These are phyloP conservation scores for Neonothopanus nambi DNA, from an alignment of 1,284 basidiomycete species.

Conservation along the genomic window DNA sequence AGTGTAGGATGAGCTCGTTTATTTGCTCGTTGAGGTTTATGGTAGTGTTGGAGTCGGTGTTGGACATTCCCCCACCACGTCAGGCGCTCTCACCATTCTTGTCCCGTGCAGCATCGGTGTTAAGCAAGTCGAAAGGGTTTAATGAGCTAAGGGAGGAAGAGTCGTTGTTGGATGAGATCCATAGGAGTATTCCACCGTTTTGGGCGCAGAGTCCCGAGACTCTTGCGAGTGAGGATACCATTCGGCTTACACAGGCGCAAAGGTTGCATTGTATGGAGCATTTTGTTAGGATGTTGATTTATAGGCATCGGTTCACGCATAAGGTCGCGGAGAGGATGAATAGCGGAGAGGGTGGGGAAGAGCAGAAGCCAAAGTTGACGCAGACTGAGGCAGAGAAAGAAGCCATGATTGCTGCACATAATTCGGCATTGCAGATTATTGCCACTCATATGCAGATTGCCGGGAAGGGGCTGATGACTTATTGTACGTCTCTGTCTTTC, in stretches of 20 bases:
- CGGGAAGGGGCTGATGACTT: slow-evolving; percentile 88
- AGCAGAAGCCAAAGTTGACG: slow-evolving; percentile 53
- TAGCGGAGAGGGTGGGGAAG: slow-evolving; percentile 39
- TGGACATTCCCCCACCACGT: slow-evolving; percentile 70
- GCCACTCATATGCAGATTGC: slow-evolving; percentile 82
- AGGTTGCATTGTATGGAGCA: slow-evolving; percentile 83
- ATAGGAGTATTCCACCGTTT: slow-evolving; percentile 66
- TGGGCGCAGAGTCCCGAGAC: slow-evolving; percentile 84
- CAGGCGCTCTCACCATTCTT: slow-evolving; percentile 63
- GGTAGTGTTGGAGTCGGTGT: slow-evolving; percentile 80
- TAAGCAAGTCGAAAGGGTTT: slow-evolving; percentile 53
- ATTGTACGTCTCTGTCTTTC: slow-evolving; percentile 60
- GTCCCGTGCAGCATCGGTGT: slow-evolving; percentile 53
- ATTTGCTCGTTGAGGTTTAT: slow-evolving; percentile 73
- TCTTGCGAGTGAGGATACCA: slow-evolving; percentile 80
- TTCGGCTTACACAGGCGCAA: slow-evolving; percentile 85
- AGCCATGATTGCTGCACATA: slow-evolving; percentile 69
- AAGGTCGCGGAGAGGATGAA: slow-evolving; percentile 64
- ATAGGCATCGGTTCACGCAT: slow-evolving; percentile 74
- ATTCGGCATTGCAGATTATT: slow-evolving; percentile 77
- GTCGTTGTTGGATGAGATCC: slow-evolving; percentile 76
- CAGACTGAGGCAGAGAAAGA: slow-evolving; percentile 65
- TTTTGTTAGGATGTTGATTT: slow-evolving; percentile 79
- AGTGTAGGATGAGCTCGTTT: slow-evolving; percentile 80
- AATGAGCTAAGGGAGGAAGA: slow-evolving; percentile 81